A percentile compares a stretch with the other conserved stretches of the same genome.
Evolutionary conservation across 163 green algal genomes (phyloP).

Genomic region (Smithsoniella earleae): DNA sequence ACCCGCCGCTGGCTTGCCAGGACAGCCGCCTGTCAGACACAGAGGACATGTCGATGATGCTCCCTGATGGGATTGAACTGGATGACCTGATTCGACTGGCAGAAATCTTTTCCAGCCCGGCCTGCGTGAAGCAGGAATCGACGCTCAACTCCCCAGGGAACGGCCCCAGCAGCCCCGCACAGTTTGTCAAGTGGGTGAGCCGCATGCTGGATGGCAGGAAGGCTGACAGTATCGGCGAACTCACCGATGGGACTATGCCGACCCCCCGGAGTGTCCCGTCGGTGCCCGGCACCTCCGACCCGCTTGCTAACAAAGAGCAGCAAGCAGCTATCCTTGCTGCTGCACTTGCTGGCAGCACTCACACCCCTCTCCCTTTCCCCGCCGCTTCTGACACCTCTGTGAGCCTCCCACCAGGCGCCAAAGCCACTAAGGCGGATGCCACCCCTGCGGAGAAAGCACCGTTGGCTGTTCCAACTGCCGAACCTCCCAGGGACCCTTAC

Average conservation of each 20-base stretch:
- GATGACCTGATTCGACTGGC: slow-evolving; percentile 15
- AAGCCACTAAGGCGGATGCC: background rate
- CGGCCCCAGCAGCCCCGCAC: background rate
- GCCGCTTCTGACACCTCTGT: background rate
- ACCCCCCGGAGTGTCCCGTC: too few relatives aligned
- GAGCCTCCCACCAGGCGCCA: background rate
- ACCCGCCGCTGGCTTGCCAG: too few relatives aligned
- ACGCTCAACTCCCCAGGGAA: too few relatives aligned
- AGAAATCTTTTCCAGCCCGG: background rate
- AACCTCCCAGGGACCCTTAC: background rate
- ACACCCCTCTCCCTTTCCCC: background rate
- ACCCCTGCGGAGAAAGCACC: background rate
- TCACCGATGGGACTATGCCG: too few relatives aligned
- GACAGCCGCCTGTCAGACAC: background rate
- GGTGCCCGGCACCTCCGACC: slow-evolving; percentile 10
- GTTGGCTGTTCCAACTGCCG: background rate
- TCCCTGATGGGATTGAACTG: slow-evolving; percentile 15
- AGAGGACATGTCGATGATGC: slow-evolving; percentile 28
- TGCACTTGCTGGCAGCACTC: background rate
- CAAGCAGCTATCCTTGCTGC: slow-evolving; percentile 3
- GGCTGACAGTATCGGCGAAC: too few relatives aligned
- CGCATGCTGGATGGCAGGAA: slow-evolving; percentile 7
- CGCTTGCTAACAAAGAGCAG: background rate
- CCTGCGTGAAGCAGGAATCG: too few relatives aligned
- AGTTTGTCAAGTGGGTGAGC: background rate